Evolutionary conservation across 768 basidiomycete species (phyloP).

Genomic region (Termitomyces sp.): DNA sequence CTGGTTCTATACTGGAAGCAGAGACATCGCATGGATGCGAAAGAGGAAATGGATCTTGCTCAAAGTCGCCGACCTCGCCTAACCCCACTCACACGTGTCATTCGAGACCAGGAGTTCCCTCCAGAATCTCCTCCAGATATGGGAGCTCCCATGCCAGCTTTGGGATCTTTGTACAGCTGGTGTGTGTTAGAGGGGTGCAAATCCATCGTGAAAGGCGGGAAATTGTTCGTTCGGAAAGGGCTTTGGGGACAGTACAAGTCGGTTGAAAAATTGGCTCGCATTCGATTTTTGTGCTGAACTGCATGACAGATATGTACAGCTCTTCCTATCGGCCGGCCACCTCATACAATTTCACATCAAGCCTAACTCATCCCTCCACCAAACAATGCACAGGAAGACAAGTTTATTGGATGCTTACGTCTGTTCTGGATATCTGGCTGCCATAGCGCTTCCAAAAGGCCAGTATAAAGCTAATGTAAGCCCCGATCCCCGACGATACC

Average conservation of each 20-base stretch:
- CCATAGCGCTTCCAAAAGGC: slow-evolving; percentile 58
- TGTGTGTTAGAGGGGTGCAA: slow-evolving; percentile 80
- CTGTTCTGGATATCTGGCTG: slow-evolving; percentile 82
- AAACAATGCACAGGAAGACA: slow-evolving; percentile 50
- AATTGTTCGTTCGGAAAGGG: slow-evolving; percentile 69
- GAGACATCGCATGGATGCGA: slow-evolving; percentile 71
- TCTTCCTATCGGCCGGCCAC: slow-evolving; percentile 74
- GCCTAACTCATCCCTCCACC: slow-evolving; percentile 55
- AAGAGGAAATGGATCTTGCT: slow-evolving; percentile 76
- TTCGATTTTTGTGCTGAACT: neutral
- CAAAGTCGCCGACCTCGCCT: slow-evolving; percentile 55
- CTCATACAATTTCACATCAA: slow-evolving; percentile 69
- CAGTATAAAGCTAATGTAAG: slow-evolving; percentile 55
- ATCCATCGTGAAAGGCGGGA: slow-evolving; percentile 69
- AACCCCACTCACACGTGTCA: slow-evolving; percentile 51
- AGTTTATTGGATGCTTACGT: slow-evolving; percentile 75
- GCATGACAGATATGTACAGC: slow-evolving; percentile 53
- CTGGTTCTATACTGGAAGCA: slow-evolving; percentile 78
- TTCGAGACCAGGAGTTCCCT: slow-evolving; percentile 35
- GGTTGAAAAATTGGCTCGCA: slow-evolving; percentile 21
- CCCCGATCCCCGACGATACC: slow-evolving; percentile 68
- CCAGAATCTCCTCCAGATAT: slow-evolving; percentile 53
- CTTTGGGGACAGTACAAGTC: slow-evolving; percentile 77
- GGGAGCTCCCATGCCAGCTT: slow-evolving; percentile 50
- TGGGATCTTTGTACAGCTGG: slow-evolving; percentile 79